Evolutionary conservation across 345 rosid genomes (phyloP).

Genomic region (Kandelia obovata): DNA sequence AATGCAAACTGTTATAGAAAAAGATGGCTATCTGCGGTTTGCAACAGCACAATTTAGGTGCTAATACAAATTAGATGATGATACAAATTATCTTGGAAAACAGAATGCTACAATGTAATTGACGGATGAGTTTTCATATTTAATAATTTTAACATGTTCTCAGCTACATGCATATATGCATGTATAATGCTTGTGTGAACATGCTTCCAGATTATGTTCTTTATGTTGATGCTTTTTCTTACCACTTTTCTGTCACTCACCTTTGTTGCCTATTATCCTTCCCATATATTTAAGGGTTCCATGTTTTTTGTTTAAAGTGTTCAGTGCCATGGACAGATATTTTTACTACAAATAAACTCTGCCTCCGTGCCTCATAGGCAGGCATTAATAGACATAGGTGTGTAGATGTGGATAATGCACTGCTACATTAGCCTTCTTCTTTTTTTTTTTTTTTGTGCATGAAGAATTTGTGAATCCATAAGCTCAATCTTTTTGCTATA

Average conservation of each 20-base stretch:
- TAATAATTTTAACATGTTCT: too few relatives aligned
- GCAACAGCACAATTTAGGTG: not conserved
- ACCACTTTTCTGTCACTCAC: too few relatives aligned
- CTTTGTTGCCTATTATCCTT: not conserved
- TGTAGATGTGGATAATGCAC: conserved; percentile 5
- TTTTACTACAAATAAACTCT: too few relatives aligned
- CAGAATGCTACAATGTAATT: not conserved
- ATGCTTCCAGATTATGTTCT: not conserved
- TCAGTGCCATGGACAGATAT: too few relatives aligned
- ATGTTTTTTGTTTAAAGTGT: too few relatives aligned
- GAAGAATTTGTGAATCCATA: not conserved
- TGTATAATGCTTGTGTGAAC: not conserved
- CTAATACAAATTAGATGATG: not conserved
- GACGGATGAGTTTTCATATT: too few relatives aligned
- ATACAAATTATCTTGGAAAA: not conserved
- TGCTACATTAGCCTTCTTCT: not conserved
- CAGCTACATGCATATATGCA: not conserved
- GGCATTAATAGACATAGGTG: too few relatives aligned
- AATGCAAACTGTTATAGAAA: not conserved
- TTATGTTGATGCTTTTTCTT: not conserved
- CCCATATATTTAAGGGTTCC: not conserved
- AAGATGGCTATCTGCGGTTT: not conserved
- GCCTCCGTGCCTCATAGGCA: too few relatives aligned
- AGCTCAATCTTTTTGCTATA: not conserved
- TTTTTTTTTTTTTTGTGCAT: not conserved